Conservation (phyloP, 2,329 filamentous ascomycete genomes). For the Verticillium nubilum region DNA sequence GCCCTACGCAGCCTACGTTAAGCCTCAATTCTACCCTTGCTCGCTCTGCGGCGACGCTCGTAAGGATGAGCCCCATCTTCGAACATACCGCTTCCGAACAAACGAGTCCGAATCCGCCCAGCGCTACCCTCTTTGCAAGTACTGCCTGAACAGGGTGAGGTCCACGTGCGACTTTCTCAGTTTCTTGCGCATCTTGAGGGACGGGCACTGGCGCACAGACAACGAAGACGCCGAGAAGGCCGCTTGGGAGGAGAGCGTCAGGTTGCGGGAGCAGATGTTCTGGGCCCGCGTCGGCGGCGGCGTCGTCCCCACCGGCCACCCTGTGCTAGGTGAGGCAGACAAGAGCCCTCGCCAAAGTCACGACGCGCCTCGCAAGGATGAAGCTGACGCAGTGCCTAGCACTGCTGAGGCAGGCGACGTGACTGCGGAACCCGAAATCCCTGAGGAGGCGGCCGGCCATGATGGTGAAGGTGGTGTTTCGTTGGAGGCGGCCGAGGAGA, state of each 20-base stretch:
- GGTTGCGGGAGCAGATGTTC: conserved; percentile 90
- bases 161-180: conserved; percentile 90
- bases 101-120: conserved; percentile 83
- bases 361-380: neutral
- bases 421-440: neutral
- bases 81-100: conserved; percentile 83
- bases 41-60: conserved; percentile 83
- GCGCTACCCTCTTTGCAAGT: conserved; percentile 82
- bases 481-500: neutral
- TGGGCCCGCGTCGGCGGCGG: conserved; percentile 92
- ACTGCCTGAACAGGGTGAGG: conserved; percentile 78
- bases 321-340: conserved; percentile 10
- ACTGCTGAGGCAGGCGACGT: neutral
- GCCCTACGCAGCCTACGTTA: conserved; percentile 41
- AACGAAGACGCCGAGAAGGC: conserved; percentile 78
- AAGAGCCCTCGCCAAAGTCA: conserved; percentile 12
- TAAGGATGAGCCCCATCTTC: conserved; percentile 62
- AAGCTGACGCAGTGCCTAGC: neutral
- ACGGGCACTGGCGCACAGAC: conserved; percentile 84
- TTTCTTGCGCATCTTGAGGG: conserved; percentile 85
- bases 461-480: neutral
- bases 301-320: conserved; percentile 61
- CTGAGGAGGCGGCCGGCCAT: neutral
- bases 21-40: conserved; percentile 62
- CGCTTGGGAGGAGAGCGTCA: conserved; percentile 92